phyloP scores from a whole-genome alignment of 306 rosid genomes.

The Dicorynia guianensis region DNA sequence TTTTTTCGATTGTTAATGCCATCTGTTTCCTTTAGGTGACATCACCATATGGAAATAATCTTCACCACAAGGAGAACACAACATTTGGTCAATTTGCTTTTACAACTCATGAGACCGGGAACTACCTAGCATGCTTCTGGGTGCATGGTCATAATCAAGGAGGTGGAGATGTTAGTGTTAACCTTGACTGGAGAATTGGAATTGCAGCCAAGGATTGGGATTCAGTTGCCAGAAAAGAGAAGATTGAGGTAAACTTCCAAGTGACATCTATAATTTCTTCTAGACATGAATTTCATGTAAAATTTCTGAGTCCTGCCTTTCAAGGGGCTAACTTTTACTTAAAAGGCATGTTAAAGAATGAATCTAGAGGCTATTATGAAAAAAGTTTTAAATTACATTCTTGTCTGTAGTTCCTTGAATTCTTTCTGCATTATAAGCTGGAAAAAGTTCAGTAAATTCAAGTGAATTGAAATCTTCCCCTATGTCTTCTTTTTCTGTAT shows the following conservation, averaged over 20 bases:
- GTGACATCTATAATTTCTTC: slow-evolving; percentile 15
- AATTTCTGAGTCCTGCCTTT: slow-evolving; percentile 22
- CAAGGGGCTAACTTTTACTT: not conserved
- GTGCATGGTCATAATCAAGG: slow-evolving; percentile 51
- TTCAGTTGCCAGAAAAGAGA: slow-evolving; percentile 92
- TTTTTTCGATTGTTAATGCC: slow-evolving; percentile 12
- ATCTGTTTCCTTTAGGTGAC: slow-evolving; percentile 66
- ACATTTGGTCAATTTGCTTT: slow-evolving; percentile 89
- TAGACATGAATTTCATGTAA: slow-evolving; percentile 2
- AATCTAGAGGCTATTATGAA: slow-evolving; percentile 6
- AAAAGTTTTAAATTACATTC: slow-evolving; percentile 25
- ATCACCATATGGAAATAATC: slow-evolving; percentile 86
- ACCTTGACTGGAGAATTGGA: slow-evolving; percentile 96
- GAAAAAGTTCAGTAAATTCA: not conserved
- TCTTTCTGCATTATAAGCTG: slow-evolving; percentile 25
- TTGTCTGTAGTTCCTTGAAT: slow-evolving; percentile 22
- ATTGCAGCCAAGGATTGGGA: slow-evolving; percentile 99
- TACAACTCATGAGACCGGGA: slow-evolving; percentile 88
- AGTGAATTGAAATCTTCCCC: slow-evolving; percentile 1
- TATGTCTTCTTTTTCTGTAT: slow-evolving; percentile 12
- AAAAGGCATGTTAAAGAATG: slow-evolving; percentile 2
- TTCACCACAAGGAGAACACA: slow-evolving; percentile 68
- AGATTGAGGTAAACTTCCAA: slow-evolving; percentile 71
- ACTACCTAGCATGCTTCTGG: slow-evolving; percentile 89
- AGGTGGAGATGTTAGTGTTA: slow-evolving; percentile 59